phyloP scores from a whole-genome alignment of 441 rosid genomes.

The Melastoma candidum region DNA sequence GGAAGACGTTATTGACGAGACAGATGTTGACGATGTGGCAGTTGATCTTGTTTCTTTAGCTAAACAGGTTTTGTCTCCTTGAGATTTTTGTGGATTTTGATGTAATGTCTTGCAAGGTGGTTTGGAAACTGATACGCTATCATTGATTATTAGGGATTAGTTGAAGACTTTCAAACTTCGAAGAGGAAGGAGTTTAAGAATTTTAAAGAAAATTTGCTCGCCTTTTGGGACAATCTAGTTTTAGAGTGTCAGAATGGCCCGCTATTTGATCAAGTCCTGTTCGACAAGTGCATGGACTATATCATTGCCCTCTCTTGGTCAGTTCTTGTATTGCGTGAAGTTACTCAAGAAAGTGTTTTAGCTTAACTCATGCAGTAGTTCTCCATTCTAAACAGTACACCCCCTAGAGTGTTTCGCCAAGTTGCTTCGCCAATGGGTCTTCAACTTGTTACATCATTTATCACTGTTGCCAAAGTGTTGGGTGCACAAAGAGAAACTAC shows the following conservation, averaged over 20 bases:
- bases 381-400: constrained; percentile 57
- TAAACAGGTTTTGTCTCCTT: constrained; percentile 42
- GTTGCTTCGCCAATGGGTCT: constrained; percentile 88
- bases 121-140: neutral
- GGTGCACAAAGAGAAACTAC: constrained; percentile 91
- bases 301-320: constrained; percentile 95
- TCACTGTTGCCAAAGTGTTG: constrained; percentile 76
- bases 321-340: constrained; percentile 18
- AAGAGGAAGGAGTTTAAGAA: constrained; percentile 80
- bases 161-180: constrained; percentile 74
- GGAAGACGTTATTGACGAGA: constrained; percentile 75
- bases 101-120: constrained; percentile 11
- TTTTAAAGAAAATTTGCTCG: constrained; percentile 71
- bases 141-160: constrained; percentile 49
- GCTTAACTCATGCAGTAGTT: constrained; percentile 6
- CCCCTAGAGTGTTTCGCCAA: constrained; percentile 94
- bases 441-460: constrained; percentile 91
- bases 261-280: constrained; percentile 74
- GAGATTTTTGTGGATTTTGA: neutral
- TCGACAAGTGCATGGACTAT: constrained; percentile 97
- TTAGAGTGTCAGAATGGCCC: constrained; percentile 92
- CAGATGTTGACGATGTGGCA: constrained; percentile 94
- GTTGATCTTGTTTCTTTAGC: constrained; percentile 93
- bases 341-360: neutral
- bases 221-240: constrained; percentile 77